phyloP scores from a whole-genome alignment of 208 protist genomes.

The Crithidia brevicula region DNA sequence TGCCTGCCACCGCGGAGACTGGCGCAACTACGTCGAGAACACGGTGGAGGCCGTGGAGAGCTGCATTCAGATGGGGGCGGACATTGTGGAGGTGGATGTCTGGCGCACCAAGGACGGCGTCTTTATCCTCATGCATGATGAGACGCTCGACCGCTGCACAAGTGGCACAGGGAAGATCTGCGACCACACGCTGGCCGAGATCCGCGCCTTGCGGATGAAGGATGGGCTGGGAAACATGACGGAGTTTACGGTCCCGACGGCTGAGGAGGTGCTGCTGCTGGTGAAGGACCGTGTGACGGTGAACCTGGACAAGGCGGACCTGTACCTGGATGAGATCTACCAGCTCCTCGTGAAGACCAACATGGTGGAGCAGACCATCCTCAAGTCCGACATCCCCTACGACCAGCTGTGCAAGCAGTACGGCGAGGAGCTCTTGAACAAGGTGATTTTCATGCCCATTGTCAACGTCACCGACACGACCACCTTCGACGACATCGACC shows the following conservation, averaged over 20 bases:
- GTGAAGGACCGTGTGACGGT: conserved; percentile 42
- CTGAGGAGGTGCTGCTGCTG: conserved; percentile 53
- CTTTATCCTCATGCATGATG: conserved; percentile 72
- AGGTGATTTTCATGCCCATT: conserved; percentile 72
- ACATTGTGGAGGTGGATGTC: conserved; percentile 73
- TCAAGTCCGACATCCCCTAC: conserved; percentile 65
- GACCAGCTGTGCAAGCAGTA: conserved; percentile 41
- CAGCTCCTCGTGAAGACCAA: conserved; percentile 44
- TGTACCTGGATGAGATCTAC: conserved; percentile 59
- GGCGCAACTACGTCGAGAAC: conserved; percentile 80
- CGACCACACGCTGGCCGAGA: conserved; percentile 57
- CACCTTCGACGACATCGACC: conserved; percentile 43
- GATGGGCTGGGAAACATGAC: conserved; percentile 77
- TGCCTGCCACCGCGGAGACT: conserved; percentile 74
- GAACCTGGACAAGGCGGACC: conserved; percentile 76
- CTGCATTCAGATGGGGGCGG: conserved; percentile 67
- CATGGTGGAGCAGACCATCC: conserved; percentile 55
- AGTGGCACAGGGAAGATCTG: conserved; percentile 45
- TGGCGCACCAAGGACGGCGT: conserved; percentile 63
- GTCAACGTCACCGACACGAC: conserved; percentile 45
- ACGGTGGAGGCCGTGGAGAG: conserved; percentile 70
- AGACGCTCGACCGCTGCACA: conserved; percentile 64
- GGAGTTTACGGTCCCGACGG: conserved; percentile 64
- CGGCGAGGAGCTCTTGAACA: conserved; percentile 41
- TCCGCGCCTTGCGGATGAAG: conserved; percentile 58